phyloP scores from a whole-genome alignment of 768 basidiomycete species.

The Cyclocybe cylindracea region DNA sequence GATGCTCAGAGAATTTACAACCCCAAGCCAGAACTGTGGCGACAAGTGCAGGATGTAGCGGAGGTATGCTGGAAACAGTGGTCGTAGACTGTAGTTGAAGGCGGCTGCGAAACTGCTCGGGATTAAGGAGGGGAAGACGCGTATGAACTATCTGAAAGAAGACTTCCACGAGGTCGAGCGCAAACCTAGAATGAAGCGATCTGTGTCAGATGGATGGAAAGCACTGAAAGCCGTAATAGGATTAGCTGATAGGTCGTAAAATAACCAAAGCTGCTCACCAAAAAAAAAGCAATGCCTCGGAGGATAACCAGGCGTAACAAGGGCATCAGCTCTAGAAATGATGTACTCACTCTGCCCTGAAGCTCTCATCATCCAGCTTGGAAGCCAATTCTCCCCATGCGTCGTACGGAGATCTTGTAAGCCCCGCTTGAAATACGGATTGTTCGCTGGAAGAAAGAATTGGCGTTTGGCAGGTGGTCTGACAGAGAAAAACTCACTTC shows the following conservation, averaged over 20 bases:
- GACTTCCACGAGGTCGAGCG: conserved; percentile 90
- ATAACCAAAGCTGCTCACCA: conserved; percentile 7
- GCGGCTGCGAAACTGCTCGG: conserved; percentile 74
- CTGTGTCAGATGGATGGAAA: conserved; percentile 17
- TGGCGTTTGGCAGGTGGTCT: no score
- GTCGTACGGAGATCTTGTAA: conserved; percentile 52
- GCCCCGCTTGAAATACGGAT: conserved; percentile 32
- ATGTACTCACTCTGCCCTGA: conserved; percentile 79
- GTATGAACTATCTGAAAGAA: conserved; percentile 94
- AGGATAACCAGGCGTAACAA: conserved; percentile 22
- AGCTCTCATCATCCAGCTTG: conserved; percentile 70
- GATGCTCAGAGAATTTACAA: conserved; percentile 91
- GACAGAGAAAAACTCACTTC: conserved; percentile 27
- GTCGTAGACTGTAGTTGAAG: conserved; percentile 47
- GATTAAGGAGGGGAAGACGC: conserved; percentile 85
- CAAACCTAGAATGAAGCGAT: conserved; percentile 58
- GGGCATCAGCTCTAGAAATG: conserved; percentile 23
- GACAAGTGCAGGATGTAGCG: conserved; percentile 71
- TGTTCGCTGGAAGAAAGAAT: conserved; percentile 33
- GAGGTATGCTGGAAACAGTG: conserved; percentile 36
- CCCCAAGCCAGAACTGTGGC: conserved; percentile 92
- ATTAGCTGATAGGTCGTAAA: conserved; percentile 8
- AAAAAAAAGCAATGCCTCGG: conserved; percentile 16
- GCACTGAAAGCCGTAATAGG: conserved; percentile 12
- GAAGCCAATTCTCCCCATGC: conserved; percentile 76